Conservation (phyloP, 768 basidiomycete genomes). For the Amanita thiersii region DNA sequence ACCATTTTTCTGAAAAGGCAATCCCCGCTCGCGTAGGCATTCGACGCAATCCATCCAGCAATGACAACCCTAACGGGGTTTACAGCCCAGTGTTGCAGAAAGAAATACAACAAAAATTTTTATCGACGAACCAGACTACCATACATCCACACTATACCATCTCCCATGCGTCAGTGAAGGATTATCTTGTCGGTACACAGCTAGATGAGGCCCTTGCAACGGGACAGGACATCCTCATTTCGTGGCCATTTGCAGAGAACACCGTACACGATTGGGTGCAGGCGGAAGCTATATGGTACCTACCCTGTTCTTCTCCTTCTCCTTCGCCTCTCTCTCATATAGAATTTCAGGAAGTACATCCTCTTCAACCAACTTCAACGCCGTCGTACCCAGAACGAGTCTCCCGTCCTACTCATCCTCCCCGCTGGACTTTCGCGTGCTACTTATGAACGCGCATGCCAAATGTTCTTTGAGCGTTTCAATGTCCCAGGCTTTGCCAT, state of each 20-base stretch:
- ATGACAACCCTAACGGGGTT: constrained; percentile 14
- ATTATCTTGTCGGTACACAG: constrained; percentile 76
- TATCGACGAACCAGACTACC: constrained; percentile 41
- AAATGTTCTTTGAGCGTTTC: constrained; percentile 88
- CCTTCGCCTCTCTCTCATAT: neutral
- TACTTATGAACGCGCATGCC: constrained; percentile 67
- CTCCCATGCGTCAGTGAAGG: constrained; percentile 49
- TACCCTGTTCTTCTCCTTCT: constrained; percentile 19
- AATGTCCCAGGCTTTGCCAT: constrained; percentile 79
- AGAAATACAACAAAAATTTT: neutral
- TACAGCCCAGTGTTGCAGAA: neutral
- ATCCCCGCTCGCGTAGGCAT: constrained; percentile 75
- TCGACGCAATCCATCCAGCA: constrained; percentile 35
- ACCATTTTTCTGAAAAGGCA: constrained; percentile 40
- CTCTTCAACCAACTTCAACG: constrained; percentile 70
- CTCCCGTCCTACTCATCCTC: constrained; percentile 73
- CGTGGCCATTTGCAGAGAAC: constrained; percentile 77
- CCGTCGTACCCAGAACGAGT: constrained; percentile 81
- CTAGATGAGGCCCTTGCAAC: constrained; percentile 74
- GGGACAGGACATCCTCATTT: constrained; percentile 66
- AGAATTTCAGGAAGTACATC: constrained; percentile 63
- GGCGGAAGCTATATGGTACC: constrained; percentile 85
- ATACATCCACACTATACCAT: constrained; percentile 33
- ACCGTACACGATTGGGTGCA: constrained; percentile 73
- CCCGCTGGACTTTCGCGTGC: constrained; percentile 54